A percentile compares a stretch with the other conserved stretches of the same genome.
These are phyloP conservation scores for Omphalea diandra DNA, from an alignment of 441 rosid genomes.

Conservation along the genomic window DNA sequence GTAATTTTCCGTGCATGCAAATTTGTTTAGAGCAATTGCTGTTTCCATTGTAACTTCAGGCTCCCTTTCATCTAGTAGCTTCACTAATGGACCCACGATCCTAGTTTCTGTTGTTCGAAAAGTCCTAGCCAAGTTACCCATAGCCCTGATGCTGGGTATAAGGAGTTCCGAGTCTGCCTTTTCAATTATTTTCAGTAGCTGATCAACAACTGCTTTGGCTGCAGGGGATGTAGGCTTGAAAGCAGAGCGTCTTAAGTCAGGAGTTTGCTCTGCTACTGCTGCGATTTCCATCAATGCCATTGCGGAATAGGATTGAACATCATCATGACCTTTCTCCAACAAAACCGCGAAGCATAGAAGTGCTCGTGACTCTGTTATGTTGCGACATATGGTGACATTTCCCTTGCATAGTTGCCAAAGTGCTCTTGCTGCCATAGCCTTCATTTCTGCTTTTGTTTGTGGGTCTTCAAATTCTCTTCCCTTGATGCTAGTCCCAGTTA, in stretches of 20 bases:
- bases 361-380: constrained; percentile 90
- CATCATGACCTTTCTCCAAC: constrained; percentile 66
- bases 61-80: constrained; percentile 71
- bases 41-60: constrained; percentile 65
- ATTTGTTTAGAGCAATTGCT: constrained; percentile 59
- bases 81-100: constrained; percentile 62
- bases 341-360: constrained; percentile 78
- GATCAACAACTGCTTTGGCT: constrained; percentile 75
- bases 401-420: constrained; percentile 75
- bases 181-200: constrained; percentile 58
- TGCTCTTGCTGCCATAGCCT: constrained; percentile 91
- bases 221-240: constrained; percentile 86
- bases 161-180: constrained; percentile 62
- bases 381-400: constrained; percentile 64
- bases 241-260: constrained; percentile 75
- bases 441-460: constrained; percentile 71
- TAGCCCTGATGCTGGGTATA: constrained; percentile 63
- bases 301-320: constrained; percentile 65
- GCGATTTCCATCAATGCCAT: constrained; percentile 97
- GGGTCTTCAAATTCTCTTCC: constrained; percentile 87
- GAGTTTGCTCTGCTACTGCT: constrained; percentile 68
- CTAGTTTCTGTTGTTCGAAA: constrained; percentile 83
- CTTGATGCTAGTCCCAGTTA: constrained; percentile 44
- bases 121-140: constrained; percentile 80
- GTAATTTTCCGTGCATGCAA: constrained; percentile 65